Conservation (phyloP, 306 rosid species). For the Pyrus communis region DNA sequence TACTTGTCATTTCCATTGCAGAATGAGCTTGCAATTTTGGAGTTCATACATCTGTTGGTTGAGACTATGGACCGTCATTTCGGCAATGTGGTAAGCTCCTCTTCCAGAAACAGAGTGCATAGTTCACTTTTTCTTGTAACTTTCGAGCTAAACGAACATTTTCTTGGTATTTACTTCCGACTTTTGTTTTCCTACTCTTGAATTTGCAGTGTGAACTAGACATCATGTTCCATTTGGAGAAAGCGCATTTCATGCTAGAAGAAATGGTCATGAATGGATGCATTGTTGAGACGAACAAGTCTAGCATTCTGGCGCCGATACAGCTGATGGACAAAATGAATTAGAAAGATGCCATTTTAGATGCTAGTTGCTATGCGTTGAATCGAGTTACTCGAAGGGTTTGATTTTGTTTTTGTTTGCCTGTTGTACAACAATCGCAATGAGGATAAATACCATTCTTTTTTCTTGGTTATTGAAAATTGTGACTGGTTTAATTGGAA, state of each 20-base stretch:
- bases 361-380: neutral
- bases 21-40: conserved; percentile 93
- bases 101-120: neutral
- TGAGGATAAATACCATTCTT: neutral
- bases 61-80: conserved; percentile 98
- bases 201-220: conserved; percentile 88
- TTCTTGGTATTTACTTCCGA: neutral
- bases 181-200: neutral
- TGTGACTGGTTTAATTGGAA: neutral
- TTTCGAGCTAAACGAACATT: neutral
- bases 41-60: conserved; percentile 85
- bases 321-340: conserved; percentile 86
- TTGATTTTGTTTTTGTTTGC: neutral
- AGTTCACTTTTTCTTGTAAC: neutral
- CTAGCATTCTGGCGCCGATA: conserved; percentile 77
- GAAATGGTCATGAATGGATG: conserved; percentile 98
- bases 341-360: conserved; percentile 13
- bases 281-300: conserved; percentile 76
- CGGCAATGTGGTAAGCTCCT: conserved; percentile 76
- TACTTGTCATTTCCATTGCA: conserved; percentile 28
- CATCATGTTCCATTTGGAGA: conserved; percentile 96
- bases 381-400: neutral
- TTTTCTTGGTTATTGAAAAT: neutral
- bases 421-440: neutral
- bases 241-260: conserved; percentile 96